A percentile compares a stretch with the other conserved stretches of the same genome.
Conservation (phyloP, 1,139 yeast species). For the Taphrina confusa region DNA sequence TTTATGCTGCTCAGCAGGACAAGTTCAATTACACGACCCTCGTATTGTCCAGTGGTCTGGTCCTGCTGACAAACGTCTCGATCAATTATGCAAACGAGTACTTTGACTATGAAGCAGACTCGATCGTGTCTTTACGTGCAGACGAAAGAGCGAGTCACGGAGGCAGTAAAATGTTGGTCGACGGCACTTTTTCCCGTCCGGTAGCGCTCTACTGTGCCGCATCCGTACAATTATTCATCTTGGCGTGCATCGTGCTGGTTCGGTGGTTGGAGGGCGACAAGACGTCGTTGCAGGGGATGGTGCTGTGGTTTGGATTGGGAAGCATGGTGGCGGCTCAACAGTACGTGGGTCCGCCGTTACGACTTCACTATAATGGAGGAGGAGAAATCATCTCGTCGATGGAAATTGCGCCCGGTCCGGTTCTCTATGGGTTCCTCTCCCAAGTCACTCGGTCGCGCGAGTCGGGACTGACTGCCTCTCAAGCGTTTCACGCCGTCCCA, state of each 20-base stretch:
- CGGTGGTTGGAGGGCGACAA: constrained; percentile 8
- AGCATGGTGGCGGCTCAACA: constrained; percentile 19
- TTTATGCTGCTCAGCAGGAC: background rate
- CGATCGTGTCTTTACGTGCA: background rate
- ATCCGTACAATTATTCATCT: constrained; percentile 10
- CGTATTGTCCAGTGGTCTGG: constrained; percentile 1
- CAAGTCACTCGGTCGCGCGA: background rate
- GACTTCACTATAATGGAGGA: constrained; percentile 14
- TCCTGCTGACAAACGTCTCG: constrained; percentile 12
- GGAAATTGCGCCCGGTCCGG: constrained; percentile 9
- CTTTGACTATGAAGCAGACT: constrained; percentile 23
- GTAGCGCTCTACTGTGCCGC: constrained; percentile 11
- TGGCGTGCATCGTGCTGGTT: background rate
- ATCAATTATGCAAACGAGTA: constrained; percentile 26
- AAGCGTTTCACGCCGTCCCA: background rate
- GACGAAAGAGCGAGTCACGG: constrained; percentile 7
- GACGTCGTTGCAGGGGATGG: constrained; percentile 13
- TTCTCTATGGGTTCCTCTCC: constrained; percentile 18
- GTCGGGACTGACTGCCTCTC: background rate
- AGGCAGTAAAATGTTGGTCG: constrained; percentile 7
- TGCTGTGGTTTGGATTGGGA: constrained; percentile 4
- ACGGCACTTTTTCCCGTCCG: background rate
- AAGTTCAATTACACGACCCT: background rate
- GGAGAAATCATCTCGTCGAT: constrained; percentile 9
- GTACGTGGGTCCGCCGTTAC: constrained; percentile 24